These are phyloP conservation scores for Lentithecium fluviatile DNA, from an alignment of 495 filamentous ascomycete species.

Conservation along the genomic window DNA sequence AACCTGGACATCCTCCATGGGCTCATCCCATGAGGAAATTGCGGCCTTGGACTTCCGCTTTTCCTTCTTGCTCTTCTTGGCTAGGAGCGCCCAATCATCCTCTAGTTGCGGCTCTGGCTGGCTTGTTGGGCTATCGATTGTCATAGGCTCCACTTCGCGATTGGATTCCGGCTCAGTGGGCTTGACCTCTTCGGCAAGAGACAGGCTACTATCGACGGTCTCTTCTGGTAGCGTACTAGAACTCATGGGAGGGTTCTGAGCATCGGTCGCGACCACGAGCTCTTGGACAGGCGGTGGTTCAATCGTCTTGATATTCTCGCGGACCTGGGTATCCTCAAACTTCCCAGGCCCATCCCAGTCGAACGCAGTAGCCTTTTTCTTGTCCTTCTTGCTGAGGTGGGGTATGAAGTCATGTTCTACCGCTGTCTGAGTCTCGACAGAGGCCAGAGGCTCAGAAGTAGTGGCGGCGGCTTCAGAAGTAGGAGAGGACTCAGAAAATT, in stretches of 20 bases:
- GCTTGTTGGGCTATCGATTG: background rate
- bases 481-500: conserved; percentile 3
- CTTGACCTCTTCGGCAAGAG: background rate
- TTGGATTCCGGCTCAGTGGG: background rate
- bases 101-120: background rate
- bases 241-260: background rate
- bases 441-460: background rate
- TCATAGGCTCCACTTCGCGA: background rate
- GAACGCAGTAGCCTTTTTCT: conserved; percentile 7
- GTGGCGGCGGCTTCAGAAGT: background rate
- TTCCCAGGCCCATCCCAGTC: background rate
- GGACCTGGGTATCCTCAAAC: background rate
- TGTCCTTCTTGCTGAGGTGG: conserved; percentile 13
- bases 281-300: background rate
- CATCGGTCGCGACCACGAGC: background rate
- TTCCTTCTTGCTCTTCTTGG: conserved; percentile 26
- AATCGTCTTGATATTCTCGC: background rate
- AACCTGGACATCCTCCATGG: background rate
- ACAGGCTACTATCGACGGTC: background rate
- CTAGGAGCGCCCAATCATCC: background rate
- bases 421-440: background rate
- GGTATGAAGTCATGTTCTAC: conserved; percentile 13
- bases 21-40: conserved; percentile 9
- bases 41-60: conserved; percentile 28
- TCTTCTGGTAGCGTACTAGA: background rate